phyloP scores from a whole-genome alignment of 106 monocot genomes.

The Allium fistulosum region DNA sequence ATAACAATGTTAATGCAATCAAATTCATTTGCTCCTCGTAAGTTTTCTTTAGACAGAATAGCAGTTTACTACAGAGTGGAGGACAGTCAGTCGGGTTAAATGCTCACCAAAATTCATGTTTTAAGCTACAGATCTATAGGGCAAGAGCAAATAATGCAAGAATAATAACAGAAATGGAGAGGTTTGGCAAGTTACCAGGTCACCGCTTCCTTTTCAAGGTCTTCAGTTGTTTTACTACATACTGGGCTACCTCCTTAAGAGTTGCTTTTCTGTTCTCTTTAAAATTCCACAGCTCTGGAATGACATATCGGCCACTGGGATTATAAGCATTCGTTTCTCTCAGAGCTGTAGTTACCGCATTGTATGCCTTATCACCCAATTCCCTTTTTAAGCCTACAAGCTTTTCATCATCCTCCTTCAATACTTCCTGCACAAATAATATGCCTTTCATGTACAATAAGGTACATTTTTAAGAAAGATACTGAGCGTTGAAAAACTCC shows the following conservation, averaged over 20 bases:
- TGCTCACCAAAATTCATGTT: too few relatives aligned
- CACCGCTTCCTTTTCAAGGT: conserved; percentile 4
- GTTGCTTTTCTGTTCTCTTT: conserved; percentile 21
- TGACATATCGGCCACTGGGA: conserved; percentile 15
- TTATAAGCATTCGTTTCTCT: conserved; percentile 19
- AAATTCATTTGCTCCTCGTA: too few relatives aligned
- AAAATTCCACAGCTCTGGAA: conserved; percentile 21
- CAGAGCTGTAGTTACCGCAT: conserved; percentile 9
- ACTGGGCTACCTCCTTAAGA: conserved; percentile 14
- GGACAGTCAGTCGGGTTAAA: too few relatives aligned
- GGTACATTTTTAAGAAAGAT: too few relatives aligned
- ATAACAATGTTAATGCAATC: too few relatives aligned
- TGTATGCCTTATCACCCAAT: conserved; percentile 19
- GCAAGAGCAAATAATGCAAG: too few relatives aligned
- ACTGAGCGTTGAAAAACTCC: too few relatives aligned
- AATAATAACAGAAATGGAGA: background rate
- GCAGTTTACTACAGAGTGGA: too few relatives aligned
- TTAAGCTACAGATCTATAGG: too few relatives aligned
- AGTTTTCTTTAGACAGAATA: too few relatives aligned
- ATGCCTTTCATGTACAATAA: background rate
- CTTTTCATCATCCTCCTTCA: conserved; percentile 22
- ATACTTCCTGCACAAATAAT: conserved; percentile 8
- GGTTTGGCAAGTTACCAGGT: background rate
- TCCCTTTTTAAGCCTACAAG: conserved; percentile 7
- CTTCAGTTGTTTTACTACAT: conserved; percentile 18